phyloP scores from a whole-genome alignment of 306 rosid genomes.

The Medicago arabica region DNA sequence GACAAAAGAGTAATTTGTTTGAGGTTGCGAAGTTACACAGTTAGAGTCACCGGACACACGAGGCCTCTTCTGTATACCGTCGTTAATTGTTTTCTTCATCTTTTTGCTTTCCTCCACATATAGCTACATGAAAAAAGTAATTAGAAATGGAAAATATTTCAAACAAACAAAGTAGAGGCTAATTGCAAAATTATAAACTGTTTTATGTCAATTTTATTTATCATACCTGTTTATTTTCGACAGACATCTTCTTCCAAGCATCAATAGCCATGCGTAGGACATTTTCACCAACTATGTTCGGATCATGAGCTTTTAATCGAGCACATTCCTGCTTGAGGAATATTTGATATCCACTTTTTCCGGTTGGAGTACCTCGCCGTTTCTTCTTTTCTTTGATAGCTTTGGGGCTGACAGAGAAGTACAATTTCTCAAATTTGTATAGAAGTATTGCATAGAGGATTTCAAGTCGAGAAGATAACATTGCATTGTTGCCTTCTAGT shows the following conservation, averaged over 20 bases:
- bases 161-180: no score
- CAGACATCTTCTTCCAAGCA: slow-evolving; percentile 49
- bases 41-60: slow-evolving; percentile 30
- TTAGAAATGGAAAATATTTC: no score
- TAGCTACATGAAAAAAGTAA: slow-evolving; percentile 43
- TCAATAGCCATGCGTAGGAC: slow-evolving; percentile 35
- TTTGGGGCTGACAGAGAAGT: slow-evolving; percentile 38
- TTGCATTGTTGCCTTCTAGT: no score
- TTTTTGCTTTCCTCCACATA: slow-evolving; percentile 49
- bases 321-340: slow-evolving; percentile 58
- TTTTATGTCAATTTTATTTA: no score
- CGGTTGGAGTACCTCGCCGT: slow-evolving; percentile 9
- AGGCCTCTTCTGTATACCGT: slow-evolving; percentile 24
- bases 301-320: slow-evolving; percentile 33
- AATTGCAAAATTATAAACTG: background rate
- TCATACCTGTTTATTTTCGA: slow-evolving; percentile 47
- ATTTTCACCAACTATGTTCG: slow-evolving; percentile 5
- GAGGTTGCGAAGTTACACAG: slow-evolving; percentile 43
- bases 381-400: slow-evolving; percentile 47
- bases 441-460: slow-evolving; percentile 26
- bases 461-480: no score
- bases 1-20: slow-evolving; percentile 12
- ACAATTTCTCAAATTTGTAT: slow-evolving; percentile 48
- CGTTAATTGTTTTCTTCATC: slow-evolving; percentile 29
- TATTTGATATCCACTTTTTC: slow-evolving; percentile 48